Base-by-base conservation (phyloP, 139 green algal genomes). In the Gonium pectorale region DNA sequence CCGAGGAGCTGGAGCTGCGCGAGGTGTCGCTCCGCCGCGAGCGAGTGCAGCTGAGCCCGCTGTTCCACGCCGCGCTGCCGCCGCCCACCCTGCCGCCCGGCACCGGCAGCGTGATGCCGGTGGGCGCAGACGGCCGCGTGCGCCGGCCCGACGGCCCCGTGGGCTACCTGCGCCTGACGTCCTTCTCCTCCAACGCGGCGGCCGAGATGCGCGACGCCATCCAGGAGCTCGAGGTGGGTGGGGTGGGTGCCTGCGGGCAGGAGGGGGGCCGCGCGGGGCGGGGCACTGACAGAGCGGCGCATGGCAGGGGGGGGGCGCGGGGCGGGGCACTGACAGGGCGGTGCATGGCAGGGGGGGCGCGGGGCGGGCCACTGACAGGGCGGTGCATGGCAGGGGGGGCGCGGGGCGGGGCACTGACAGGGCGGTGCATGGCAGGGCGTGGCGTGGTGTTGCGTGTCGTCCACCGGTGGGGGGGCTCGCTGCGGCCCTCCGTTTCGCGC, bases 141-240 rank as follows among this genome's bases (percentile, higher is more conserved):
- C 44, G 49, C 24, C 31, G 44, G 41, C 29, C 73, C 41, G 44
- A 35, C 27, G 72, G 70, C 21, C 63, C 49, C 9, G 46, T 94
- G 35, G 95, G 96, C 60, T 99, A 99, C 87, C 89, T 99, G 69
- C 90, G 95, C 35, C 93, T 99, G 21, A 90, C 92, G 22, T 91
- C 86, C 83, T 99, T 99, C 93, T 94, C 75, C 81, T 89, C 92
- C 82, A 94, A 95, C 52, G 92, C 95, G 3, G 88, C 93, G 13
- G 67, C 82, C 15, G 96, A 97, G n/a, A 95, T 96, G 92, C 51
- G 69, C 29, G 67, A 80, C 3, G 96, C 96, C n/a, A 93, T 99
- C 26, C 24, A 67, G 27, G 69, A 93, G 24, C 89, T 99, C 26
- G 84, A 95, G 92, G 93, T 93, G 70, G 21, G 84, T 8, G 63